Conservation (phyloP, 768 basidiomycete species). For the Pholiota conissans region DNA sequence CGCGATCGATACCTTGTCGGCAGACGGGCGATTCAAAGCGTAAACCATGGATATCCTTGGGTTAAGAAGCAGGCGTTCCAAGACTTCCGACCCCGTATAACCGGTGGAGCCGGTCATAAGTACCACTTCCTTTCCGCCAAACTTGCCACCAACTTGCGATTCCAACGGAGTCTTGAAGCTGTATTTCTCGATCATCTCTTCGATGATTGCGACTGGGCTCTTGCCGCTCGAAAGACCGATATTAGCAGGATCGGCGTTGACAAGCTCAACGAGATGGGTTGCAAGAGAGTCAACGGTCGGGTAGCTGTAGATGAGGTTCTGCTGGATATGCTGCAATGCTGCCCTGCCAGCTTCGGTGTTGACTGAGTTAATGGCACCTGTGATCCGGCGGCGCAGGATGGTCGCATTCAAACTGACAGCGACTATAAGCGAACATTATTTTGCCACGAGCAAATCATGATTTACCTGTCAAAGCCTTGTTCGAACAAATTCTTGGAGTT, state of each 20-base stretch:
- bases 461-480: constrained; percentile 22
- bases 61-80: constrained; percentile 26
- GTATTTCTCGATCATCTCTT: constrained; percentile 19
- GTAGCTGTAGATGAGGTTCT: constrained; percentile 18
- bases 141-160: not conserved
- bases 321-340: constrained; percentile 15
- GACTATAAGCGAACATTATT: not conserved
- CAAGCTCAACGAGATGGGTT: constrained; percentile 12
- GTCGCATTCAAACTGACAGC: constrained; percentile 6
- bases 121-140: constrained; percentile 16
- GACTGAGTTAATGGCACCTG: constrained; percentile 14
- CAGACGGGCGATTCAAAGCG: constrained; percentile 28
- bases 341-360: constrained; percentile 2
- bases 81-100: constrained; percentile 34
- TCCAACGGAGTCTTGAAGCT: not conserved
- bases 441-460: not conserved
- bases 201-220: constrained; percentile 11
- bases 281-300: constrained; percentile 17
- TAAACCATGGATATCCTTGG: constrained; percentile 26
- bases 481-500: constrained; percentile 18
- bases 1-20: constrained; percentile 19
- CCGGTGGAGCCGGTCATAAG: constrained; percentile 45
- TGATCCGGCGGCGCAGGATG: constrained; percentile 21
- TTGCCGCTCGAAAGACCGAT: constrained; percentile 5
- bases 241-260: constrained; percentile 8